Percentiles rank a stretch among this genome's conserved stretches.
Evolutionary conservation across 2,329 filamentous ascomycete genomes (phyloP).

Genomic region (Ascochyta koolunga): DNA sequence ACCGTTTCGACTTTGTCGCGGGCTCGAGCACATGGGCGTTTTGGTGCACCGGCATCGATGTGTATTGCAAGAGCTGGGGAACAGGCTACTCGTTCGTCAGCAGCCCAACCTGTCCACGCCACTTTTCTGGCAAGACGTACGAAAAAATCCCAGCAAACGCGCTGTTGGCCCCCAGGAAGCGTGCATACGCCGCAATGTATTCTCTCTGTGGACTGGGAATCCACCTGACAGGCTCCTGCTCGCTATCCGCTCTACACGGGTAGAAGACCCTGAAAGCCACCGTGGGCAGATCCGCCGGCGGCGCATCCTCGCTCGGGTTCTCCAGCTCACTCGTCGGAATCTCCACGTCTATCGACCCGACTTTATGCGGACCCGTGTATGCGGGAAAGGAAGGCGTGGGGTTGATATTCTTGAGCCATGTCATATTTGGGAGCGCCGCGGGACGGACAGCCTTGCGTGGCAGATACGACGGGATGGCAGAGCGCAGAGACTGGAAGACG

Average conservation of each 20-base stretch:
- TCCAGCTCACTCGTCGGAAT: conserved; percentile 66
- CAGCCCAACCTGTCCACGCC: not conserved
- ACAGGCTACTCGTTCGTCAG: conserved; percentile 59
- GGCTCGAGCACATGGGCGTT: conserved; percentile 68
- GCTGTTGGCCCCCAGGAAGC: conserved; percentile 72
- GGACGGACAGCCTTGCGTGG: conserved; percentile 16
- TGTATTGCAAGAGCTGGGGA: conserved; percentile 74
- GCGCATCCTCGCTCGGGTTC: conserved; percentile 58
- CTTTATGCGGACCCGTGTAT: conserved; percentile 78
- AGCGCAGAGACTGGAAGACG: conserved; percentile 26
- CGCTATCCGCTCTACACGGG: conserved; percentile 54
- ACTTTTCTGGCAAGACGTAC: conserved; percentile 29
- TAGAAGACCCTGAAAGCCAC: conserved; percentile 85
- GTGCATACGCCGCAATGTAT: conserved; percentile 75
- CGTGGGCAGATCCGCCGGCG: conserved; percentile 64
- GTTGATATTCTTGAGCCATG: conserved; percentile 58
- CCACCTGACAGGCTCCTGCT: conserved; percentile 72
- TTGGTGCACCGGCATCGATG: conserved; percentile 73
- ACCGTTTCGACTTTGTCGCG: conserved; percentile 60
- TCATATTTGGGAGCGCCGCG: conserved; percentile 39
- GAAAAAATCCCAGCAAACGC: conserved; percentile 51
- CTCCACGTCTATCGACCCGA: conserved; percentile 82
- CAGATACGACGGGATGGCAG: conserved; percentile 21
- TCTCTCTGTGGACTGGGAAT: conserved; percentile 77
- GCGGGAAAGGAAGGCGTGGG: conserved; percentile 75